phyloP scores from a whole-genome alignment of 345 rosid species.

The Bruguiera parviflora region DNA sequence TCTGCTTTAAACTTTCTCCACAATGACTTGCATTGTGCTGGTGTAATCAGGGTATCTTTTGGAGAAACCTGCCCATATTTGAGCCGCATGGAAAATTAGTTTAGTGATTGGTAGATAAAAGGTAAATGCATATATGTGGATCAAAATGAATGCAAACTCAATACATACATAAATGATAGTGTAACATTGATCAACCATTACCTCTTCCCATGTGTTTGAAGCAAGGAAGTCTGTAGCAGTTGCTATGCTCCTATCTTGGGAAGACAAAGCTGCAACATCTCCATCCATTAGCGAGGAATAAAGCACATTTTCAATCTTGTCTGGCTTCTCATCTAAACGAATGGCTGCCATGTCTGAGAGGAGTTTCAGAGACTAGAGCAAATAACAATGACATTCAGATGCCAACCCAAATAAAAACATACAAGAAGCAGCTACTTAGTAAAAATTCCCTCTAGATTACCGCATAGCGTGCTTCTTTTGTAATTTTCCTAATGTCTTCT shows the following conservation, averaged over 20 bases:
- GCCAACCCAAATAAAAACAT: not conserved
- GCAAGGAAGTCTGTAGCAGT: slow-evolving; percentile 53
- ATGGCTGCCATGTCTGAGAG: slow-evolving; percentile 61
- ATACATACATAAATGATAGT: not conserved
- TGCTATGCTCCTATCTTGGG: slow-evolving; percentile 41
- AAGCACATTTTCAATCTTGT: slow-evolving; percentile 49
- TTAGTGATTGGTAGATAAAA: not conserved
- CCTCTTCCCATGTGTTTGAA: slow-evolving; percentile 73
- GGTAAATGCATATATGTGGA: not conserved
- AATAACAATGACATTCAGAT: slow-evolving; percentile 27
- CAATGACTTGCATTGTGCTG: slow-evolving; percentile 26
- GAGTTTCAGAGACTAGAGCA: slow-evolving; percentile 51
- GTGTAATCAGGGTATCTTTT: slow-evolving; percentile 31
- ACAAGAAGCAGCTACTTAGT: not conserved
- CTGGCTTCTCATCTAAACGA: slow-evolving; percentile 66
- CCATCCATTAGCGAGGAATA: slow-evolving; percentile 59
- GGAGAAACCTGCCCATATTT: slow-evolving; percentile 44
- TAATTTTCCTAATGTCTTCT: slow-evolving; percentile 60
- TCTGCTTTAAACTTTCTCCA: slow-evolving; percentile 34
- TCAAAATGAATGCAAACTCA: not conserved
- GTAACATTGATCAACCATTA: slow-evolving; percentile 20
- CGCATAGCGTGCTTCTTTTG: slow-evolving; percentile 60
- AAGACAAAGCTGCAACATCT: slow-evolving; percentile 37
- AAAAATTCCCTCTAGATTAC: slow-evolving; percentile 36
- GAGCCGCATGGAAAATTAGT: slow-evolving; percentile 11